phyloP scores from a whole-genome alignment of 192 early-diverging fungal species.

The Coemansia sp. region DNA sequence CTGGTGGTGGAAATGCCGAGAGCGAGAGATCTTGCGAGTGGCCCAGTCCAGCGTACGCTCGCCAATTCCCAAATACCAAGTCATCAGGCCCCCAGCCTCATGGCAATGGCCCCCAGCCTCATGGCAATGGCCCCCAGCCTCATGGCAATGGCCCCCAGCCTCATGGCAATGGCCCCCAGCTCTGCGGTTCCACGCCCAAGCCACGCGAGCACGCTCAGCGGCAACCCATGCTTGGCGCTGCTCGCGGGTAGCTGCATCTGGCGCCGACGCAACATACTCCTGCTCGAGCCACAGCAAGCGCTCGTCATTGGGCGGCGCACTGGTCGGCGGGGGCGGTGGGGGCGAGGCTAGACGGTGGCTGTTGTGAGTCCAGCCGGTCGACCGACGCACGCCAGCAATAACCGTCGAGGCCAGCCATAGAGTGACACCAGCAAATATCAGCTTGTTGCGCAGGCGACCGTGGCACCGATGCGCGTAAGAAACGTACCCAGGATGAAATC shows the following conservation, averaged over 20 bases:
- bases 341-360: constrained; percentile 6
- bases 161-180: neutral
- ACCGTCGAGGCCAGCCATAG: constrained; percentile 44
- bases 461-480: constrained; percentile 12
- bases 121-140: neutral
- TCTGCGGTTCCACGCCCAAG: neutral
- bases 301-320: neutral
- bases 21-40: constrained; percentile 16
- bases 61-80: constrained; percentile 40
- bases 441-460: constrained; percentile 16
- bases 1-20: constrained; percentile 24
- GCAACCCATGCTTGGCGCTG: constrained; percentile 10
- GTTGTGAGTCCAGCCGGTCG: constrained; percentile 33
- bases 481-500: constrained; percentile 7
- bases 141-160: neutral
- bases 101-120: no score
- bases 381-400: constrained; percentile 33
- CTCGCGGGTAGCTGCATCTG: constrained; percentile 8
- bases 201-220: constrained; percentile 3
- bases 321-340: neutral
- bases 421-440: constrained; percentile 27
- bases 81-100: neutral
- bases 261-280: constrained; percentile 17
- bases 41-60: constrained; percentile 50
- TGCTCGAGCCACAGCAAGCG: constrained; percentile 19